Conservation (phyloP, 495 filamentous ascomycete genomes). For the Daldinia decipiens region DNA sequence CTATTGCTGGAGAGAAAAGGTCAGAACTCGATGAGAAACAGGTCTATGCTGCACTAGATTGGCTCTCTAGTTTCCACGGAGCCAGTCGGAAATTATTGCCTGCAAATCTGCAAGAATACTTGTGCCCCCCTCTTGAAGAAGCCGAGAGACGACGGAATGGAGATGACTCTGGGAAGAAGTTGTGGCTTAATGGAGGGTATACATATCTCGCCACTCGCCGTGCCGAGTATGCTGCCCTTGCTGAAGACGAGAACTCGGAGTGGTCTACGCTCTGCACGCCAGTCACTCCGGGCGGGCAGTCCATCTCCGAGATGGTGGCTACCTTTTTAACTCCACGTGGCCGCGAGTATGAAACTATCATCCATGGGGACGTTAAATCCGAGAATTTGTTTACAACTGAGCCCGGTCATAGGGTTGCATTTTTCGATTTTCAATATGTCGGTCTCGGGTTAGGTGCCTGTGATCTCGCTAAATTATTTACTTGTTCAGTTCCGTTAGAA, state of each 20-base stretch:
- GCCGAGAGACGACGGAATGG: conserved; percentile 25
- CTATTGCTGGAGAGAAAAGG: background rate
- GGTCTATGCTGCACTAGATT: conserved; percentile 49
- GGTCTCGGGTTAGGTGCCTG: conserved; percentile 57
- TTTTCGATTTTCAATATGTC: conserved; percentile 62
- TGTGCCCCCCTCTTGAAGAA: conserved; percentile 53
- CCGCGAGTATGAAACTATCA: conserved; percentile 49
- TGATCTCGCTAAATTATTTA: conserved; percentile 60
- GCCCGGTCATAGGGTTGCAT: conserved; percentile 50
- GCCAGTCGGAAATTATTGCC: conserved; percentile 43
- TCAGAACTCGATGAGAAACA: conserved; percentile 38
- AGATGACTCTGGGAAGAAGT: conserved; percentile 26
- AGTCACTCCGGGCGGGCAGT: conserved; percentile 13
- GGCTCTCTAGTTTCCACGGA: conserved; percentile 57
- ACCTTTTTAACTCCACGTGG: conserved; percentile 46
- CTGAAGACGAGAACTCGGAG: conserved; percentile 40
- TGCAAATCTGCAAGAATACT: conserved; percentile 22
- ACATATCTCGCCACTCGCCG: conserved; percentile 59
- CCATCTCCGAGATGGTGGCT: conserved; percentile 47
- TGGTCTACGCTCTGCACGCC: conserved; percentile 50
- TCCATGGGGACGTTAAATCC: conserved; percentile 61
- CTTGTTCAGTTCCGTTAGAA: conserved; percentile 50
- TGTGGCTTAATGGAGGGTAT: conserved; percentile 60
- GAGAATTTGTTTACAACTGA: conserved; percentile 53
- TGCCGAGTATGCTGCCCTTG: conserved; percentile 50